Conservation (phyloP, 805 yeast species). For the Schizosaccharomyces osmophilus region DNA sequence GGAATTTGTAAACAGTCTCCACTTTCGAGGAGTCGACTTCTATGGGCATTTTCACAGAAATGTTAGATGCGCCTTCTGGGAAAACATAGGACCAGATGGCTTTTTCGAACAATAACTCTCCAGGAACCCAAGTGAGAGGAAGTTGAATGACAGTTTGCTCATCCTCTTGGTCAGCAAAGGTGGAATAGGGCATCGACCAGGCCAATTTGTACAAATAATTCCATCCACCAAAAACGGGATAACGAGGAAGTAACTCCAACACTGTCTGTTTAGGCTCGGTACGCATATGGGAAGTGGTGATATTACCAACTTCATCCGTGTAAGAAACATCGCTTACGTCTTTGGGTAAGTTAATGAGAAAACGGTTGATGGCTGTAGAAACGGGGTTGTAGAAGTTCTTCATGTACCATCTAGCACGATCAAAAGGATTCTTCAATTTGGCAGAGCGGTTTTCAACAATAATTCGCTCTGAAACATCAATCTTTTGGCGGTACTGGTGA, state of each 20-base stretch:
- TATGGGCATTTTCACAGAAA: constrained; percentile 7
- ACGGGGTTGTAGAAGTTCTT: constrained; percentile 18
- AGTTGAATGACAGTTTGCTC: constrained; percentile 30
- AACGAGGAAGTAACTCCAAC: constrained; percentile 56
- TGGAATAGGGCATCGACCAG: constrained; percentile 44
- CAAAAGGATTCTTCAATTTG: constrained; percentile 29
- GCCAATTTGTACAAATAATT: constrained; percentile 83
- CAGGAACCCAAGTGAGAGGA: constrained; percentile 51
- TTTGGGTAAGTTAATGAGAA: constrained; percentile 19
- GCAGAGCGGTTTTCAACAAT: constrained; percentile 62
- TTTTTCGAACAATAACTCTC: constrained; percentile 40
- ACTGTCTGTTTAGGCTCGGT: constrained; percentile 14
- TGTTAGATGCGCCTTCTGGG: constrained; percentile 53
- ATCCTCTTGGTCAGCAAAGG: constrained; percentile 18
- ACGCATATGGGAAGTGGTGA: constrained; percentile 38
- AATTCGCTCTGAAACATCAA: constrained; percentile 66
- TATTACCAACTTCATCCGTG: constrained; percentile 81
- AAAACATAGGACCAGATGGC: constrained; percentile 39
- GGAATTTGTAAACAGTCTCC: constrained; percentile 11
- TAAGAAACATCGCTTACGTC: constrained; percentile 44
- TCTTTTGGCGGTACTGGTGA: constrained; percentile 54
- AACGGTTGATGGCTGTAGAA: constrained; percentile 29
- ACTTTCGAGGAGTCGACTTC: constrained; percentile 10
- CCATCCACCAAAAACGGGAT: constrained; percentile 94
- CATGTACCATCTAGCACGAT: constrained; percentile 41